Base-by-base conservation (phyloP, 192 early-diverging fungal species). In the Linnemannia schmuckeri region DNA sequence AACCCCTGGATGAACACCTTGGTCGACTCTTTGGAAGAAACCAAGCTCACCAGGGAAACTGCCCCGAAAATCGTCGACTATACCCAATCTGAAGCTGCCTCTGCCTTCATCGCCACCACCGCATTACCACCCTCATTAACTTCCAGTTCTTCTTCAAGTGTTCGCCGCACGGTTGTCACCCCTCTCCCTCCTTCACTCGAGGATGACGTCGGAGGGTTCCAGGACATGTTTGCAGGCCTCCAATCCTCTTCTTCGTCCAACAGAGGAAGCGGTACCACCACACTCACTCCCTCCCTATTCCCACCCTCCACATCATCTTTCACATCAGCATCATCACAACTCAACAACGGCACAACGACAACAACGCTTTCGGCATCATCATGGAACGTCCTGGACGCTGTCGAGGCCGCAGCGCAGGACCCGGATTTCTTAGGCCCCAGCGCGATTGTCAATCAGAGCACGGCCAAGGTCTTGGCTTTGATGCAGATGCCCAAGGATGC, bases 401-500 rank as follows among this genome's bases (percentile, higher is more conserved):
- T 78, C 8, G 85, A 81, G 42, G 85, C 85, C 1, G 85, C 85
- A 17, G 72, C 76, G 4, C 69, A 70, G 46, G 85, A 87, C 27
- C 85, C 85, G 0, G 85, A 81, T 49, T 87, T 87, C 24, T 38
- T 81, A 54, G 85, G 85, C 12, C 49, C 85, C 0, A 44, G 40
- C 7, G n/a, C 79, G 15, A 24, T 76, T 24, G 61, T 69, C 33
- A 81, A 70, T 7, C 75, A 69, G 44, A 77, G 71, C 22, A 70
- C 40, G 24, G 85, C 46, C 17, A 87, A 87, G 24, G 79, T 87
- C 3, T 20, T 88, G 75, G 83, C 75, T 6, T 91, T 95, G 78
- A 93, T 94, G 89, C 92, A 94, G 77, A 93, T 93, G 82, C 90
- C 94, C 86, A 95, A 95, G 85, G 92, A 93, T 88, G 66, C 83